phyloP scores from a whole-genome alignment of 192 early-diverging fungal genomes.

The Linnemannia elongata region DNA sequence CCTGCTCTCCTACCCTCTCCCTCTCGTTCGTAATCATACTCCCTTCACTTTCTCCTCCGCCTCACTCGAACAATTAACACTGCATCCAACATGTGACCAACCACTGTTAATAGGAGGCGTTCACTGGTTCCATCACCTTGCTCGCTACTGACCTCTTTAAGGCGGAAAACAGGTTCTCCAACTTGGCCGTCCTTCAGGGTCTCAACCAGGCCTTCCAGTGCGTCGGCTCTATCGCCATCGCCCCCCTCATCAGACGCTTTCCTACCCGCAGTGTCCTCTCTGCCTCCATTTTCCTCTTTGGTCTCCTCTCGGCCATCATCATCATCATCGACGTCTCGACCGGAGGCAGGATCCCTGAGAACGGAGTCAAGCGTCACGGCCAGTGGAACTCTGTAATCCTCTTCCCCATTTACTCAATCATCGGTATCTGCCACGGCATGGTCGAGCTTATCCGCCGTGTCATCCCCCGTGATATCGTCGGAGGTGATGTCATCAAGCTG shows the following conservation, averaged over 20 bases:
- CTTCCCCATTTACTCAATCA: slow-evolving; percentile 61
- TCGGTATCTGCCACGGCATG: slow-evolving; percentile 68
- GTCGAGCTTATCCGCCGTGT: slow-evolving; percentile 73
- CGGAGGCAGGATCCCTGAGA: slow-evolving; percentile 53
- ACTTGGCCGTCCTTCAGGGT: slow-evolving; percentile 37
- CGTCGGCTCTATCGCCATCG: slow-evolving; percentile 65
- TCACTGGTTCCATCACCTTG: slow-evolving; percentile 45
- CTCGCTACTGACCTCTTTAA: slow-evolving; percentile 26
- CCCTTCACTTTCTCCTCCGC: neutral
- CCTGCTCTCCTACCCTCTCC: neutral
- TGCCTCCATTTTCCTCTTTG: slow-evolving; percentile 60
- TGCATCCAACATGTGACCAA: slow-evolving; percentile 24
- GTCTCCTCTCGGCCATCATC: slow-evolving; percentile 58
- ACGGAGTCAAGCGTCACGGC: slow-evolving; percentile 37
- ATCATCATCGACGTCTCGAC: slow-evolving; percentile 68
- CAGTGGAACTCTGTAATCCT: slow-evolving; percentile 55
- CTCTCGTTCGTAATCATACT: neutral
- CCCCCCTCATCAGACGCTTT: slow-evolving; percentile 64
- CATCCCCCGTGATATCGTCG: slow-evolving; percentile 71
- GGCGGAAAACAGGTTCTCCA: neutral
- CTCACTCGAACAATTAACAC: neutral
- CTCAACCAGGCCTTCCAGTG: slow-evolving; percentile 68
- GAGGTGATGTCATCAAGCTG: slow-evolving; percentile 71
- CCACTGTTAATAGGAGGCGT: slow-evolving; percentile 28
- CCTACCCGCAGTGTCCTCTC: slow-evolving; percentile 58